A percentile compares a stretch with the other conserved stretches of the same genome.
Evolutionary conservation across 1,284 basidiomycete genomes (phyloP).

Genomic region (Cutaneotrichosporon sp.): DNA sequence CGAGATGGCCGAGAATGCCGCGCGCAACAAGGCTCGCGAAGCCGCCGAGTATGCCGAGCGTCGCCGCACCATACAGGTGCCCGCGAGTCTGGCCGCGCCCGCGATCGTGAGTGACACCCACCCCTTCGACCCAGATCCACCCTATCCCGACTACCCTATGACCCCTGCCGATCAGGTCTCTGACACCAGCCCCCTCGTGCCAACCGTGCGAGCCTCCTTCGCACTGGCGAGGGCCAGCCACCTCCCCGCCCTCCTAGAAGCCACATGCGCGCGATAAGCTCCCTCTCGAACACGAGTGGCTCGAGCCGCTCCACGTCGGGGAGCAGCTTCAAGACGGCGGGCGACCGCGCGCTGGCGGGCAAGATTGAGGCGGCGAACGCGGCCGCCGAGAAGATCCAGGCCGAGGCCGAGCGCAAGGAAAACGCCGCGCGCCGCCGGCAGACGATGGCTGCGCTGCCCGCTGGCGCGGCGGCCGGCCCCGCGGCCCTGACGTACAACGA

Average conservation of each 20-base stretch:
- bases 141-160: background rate
- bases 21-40: conserved; percentile 33
- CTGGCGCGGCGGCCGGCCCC: background rate
- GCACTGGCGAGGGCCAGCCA: conserved; percentile 15
- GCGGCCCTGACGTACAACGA: conserved; percentile 2
- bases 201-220: conserved; percentile 43
- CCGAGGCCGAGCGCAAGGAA: conserved; percentile 8
- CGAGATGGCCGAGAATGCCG: conserved; percentile 28
- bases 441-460: conserved; percentile 4
- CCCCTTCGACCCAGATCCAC: background rate
- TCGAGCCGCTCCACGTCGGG: background rate
- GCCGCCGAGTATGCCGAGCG: conserved; percentile 34
- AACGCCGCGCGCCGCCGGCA: background rate
- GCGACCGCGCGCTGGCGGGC: conserved; percentile 7
- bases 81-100: conserved; percentile 31
- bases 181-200: conserved; percentile 37
- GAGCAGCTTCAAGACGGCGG: conserved; percentile 2
- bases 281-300: background rate
- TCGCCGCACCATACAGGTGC: conserved; percentile 35
- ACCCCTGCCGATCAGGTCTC: conserved; percentile 5
- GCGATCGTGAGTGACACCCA: conserved; percentile 9
- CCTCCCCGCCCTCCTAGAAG: conserved; percentile 11
- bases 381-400: conserved; percentile 4
- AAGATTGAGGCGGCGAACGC: conserved; percentile 3
- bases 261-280: conserved; percentile 3